A percentile compares a stretch with the other conserved stretches of the same genome.
Conservation (phyloP, 176 grass and related monocot species). For the Phoenix roebelenii region DNA sequence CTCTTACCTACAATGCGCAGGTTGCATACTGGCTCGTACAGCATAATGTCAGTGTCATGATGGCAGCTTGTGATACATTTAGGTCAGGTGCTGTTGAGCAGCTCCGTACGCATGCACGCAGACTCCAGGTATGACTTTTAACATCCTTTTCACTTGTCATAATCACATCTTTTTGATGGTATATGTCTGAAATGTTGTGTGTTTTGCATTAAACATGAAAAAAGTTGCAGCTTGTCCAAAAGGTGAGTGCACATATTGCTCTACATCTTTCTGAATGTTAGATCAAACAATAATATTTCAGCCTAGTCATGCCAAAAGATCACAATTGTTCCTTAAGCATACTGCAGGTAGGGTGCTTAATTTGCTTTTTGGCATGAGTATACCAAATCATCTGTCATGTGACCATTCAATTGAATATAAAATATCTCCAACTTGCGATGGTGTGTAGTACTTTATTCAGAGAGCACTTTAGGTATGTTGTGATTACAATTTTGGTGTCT, state of each 20-base stretch:
- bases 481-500: too few relatives aligned
- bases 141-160: too few relatives aligned
- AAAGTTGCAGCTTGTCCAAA: not conserved
- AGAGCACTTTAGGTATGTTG: too few relatives aligned
- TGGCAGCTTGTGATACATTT: slow-evolving; percentile 91
- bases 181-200: too few relatives aligned
- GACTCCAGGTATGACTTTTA: slow-evolving; percentile 31
- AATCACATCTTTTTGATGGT: too few relatives aligned
- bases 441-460: too few relatives aligned
- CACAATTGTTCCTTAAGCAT: not conserved
- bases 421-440: too few relatives aligned
- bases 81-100: slow-evolving; percentile 74
- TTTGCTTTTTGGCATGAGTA: too few relatives aligned
- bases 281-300: not conserved
- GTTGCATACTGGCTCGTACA: slow-evolving; percentile 95
- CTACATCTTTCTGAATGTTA: not conserved
- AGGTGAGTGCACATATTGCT: not conserved
- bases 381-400: not conserved
- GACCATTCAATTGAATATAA: not conserved
- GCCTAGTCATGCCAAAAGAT: not conserved
- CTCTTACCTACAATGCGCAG: slow-evolving; percentile 16
- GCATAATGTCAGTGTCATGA: slow-evolving; percentile 81
- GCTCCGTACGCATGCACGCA: slow-evolving; percentile 43
- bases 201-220: too few relatives aligned
- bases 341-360: too few relatives aligned